Conservation (phyloP, 352 stramenopile genomes). For the Phytopythium helicoides region DNA sequence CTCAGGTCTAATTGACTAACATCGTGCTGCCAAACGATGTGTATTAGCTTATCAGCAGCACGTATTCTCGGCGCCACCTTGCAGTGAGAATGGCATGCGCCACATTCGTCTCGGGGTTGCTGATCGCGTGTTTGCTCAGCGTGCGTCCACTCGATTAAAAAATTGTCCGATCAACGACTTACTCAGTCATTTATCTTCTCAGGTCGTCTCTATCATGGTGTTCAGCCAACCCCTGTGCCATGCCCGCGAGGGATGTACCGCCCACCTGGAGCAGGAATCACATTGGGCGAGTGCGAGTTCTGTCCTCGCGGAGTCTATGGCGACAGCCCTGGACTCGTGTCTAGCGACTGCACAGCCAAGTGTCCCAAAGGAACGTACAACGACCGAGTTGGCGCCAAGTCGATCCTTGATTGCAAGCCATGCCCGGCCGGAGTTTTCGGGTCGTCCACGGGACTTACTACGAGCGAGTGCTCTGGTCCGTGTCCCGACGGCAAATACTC, state of each 20-base stretch:
- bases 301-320: slow-evolving; percentile 76
- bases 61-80: neutral
- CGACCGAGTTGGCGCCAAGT: slow-evolving; percentile 41
- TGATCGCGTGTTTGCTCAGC: slow-evolving; percentile 1
- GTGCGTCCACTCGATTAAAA: neutral
- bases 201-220: slow-evolving; percentile 43
- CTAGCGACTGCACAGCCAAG: slow-evolving; percentile 64
- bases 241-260: slow-evolving; percentile 70
- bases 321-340: slow-evolving; percentile 51
- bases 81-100: neutral
- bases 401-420: too few species aligned
- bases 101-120: slow-evolving; percentile 4
- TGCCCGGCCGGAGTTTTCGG: too few species aligned
- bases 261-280: slow-evolving; percentile 32
- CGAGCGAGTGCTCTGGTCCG: slow-evolving; percentile 47
- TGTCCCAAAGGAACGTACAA: slow-evolving; percentile 74
- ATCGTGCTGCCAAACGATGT: too few species aligned
- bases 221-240: slow-evolving; percentile 52
- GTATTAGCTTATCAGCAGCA: slow-evolving; percentile 4
- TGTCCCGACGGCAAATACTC: slow-evolving; percentile 73
- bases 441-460: too few species aligned
- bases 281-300: slow-evolving; percentile 57
- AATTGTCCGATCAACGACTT: too few species aligned
- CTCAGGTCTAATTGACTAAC: too few species aligned
- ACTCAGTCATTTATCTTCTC: neutral